Evolutionary conservation across 2,329 filamentous ascomycete species (phyloP).

Genomic region (Hypoxylon sp.): DNA sequence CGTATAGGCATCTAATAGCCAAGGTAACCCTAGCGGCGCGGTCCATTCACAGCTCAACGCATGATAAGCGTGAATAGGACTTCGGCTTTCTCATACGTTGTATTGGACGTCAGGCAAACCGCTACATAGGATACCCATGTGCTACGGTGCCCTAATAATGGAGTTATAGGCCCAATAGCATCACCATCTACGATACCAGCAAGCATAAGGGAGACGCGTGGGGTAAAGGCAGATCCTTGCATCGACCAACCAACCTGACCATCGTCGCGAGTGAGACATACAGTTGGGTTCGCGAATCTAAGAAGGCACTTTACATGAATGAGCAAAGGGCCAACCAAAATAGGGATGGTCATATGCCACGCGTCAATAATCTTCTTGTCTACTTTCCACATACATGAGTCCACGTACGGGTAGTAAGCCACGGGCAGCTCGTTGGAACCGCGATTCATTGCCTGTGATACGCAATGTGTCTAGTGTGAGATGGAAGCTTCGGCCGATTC

Average conservation of each 20-base stretch:
- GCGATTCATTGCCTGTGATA: conserved; percentile 19
- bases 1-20: conserved; percentile 33
- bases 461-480: conserved; percentile 6
- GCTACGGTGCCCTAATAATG: conserved; percentile 36
- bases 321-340: conserved; percentile 24
- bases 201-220: conserved; percentile 38
- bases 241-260: conserved; percentile 35
- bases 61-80: conserved; percentile 23
- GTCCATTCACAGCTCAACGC: conserved; percentile 16
- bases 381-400: conserved; percentile 23
- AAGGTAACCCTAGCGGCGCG: conserved; percentile 31
- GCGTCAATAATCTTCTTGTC: conserved; percentile 34
- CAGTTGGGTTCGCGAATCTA: conserved; percentile 39
- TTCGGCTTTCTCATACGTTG: conserved; percentile 19
- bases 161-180: conserved; percentile 34
- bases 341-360: conserved; percentile 40
- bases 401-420: conserved; percentile 35
- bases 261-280: conserved; percentile 32
- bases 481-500: conserved; percentile 23
- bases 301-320: conserved; percentile 32
- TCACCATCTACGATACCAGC: conserved; percentile 19
- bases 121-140: conserved; percentile 22
- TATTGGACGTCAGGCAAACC: conserved; percentile 32
- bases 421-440: conserved; percentile 16
- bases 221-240: conserved; percentile 44